Evolutionary conservation across 305 asterid species (phyloP).

Genomic region (Petunia hybrid): DNA sequence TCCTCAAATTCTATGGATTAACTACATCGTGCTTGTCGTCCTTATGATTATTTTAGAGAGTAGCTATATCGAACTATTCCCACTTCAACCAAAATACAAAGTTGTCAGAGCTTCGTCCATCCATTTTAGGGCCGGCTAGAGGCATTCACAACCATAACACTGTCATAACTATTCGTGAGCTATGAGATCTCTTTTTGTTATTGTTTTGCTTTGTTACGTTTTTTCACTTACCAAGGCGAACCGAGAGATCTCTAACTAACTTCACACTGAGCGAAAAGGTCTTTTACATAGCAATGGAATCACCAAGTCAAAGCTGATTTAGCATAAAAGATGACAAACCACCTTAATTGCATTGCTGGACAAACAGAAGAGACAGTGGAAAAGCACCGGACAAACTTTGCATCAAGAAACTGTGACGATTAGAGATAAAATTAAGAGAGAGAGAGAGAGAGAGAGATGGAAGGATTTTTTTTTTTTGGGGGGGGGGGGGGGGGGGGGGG

Average conservation of each 20-base stretch:
- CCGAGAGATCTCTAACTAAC: background rate
- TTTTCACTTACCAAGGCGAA: background rate
- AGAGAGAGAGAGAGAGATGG: slow-evolving; percentile 35
- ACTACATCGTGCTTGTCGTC: background rate
- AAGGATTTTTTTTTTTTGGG: background rate
- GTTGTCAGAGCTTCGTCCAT: too few relatives aligned
- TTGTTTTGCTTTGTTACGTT: background rate
- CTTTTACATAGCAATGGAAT: background rate
- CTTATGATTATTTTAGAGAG: background rate
- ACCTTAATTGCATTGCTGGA: background rate
- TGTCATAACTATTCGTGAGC: background rate
- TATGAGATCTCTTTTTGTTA: background rate
- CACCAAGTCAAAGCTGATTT: background rate
- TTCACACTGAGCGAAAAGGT: background rate
- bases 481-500: too few relatives aligned
- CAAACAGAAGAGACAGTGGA: background rate
- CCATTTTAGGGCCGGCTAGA: background rate
- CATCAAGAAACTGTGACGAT: background rate
- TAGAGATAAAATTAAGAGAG: background rate
- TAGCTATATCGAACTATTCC: background rate
- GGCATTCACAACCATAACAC: background rate
- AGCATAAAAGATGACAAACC: background rate
- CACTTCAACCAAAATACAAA: too few relatives aligned
- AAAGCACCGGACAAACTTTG: background rate
- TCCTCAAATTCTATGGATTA: background rate